Conservation (phyloP, 768 basidiomycete species). For the Lactifluus echinatus region DNA sequence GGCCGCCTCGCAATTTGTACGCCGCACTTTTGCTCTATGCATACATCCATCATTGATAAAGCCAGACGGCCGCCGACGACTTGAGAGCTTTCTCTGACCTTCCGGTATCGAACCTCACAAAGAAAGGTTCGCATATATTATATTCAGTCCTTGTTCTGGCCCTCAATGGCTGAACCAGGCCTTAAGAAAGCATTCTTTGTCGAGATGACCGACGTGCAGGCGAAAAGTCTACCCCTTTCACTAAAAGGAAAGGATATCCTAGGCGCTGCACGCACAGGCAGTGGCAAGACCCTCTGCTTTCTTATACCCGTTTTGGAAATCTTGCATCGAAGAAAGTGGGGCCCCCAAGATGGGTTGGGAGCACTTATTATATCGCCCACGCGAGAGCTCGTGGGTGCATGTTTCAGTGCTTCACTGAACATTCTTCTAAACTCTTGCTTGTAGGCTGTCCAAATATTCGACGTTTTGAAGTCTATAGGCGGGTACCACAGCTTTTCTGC, state of each 20-base stretch:
- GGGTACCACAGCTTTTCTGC: slow-evolving; percentile 89
- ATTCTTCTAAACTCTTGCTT: background rate
- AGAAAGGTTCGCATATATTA: slow-evolving; percentile 11
- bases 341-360: slow-evolving; percentile 67
- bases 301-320: slow-evolving; percentile 59
- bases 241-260: slow-evolving; percentile 58
- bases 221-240: slow-evolving; percentile 48
- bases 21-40: background rate
- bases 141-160: background rate
- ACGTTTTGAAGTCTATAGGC: slow-evolving; percentile 89
- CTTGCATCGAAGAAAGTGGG: slow-evolving; percentile 59
- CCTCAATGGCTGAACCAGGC: slow-evolving; percentile 36
- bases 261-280: slow-evolving; percentile 62
- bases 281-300: slow-evolving; percentile 70
- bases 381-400: slow-evolving; percentile 66
- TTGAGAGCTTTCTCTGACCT: slow-evolving; percentile 17
- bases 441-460: slow-evolving; percentile 96
- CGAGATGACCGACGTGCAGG: slow-evolving; percentile 78
- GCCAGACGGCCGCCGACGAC: slow-evolving; percentile 9
- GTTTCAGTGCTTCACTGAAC: background rate
- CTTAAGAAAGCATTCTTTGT: slow-evolving; percentile 81
- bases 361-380: slow-evolving; percentile 93
- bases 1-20: slow-evolving; percentile 15
- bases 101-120: slow-evolving; percentile 19
- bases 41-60: background rate